Evolutionary conservation across 306 rosid genomes (phyloP).

Genomic region (Vigna nakashimae): DNA sequence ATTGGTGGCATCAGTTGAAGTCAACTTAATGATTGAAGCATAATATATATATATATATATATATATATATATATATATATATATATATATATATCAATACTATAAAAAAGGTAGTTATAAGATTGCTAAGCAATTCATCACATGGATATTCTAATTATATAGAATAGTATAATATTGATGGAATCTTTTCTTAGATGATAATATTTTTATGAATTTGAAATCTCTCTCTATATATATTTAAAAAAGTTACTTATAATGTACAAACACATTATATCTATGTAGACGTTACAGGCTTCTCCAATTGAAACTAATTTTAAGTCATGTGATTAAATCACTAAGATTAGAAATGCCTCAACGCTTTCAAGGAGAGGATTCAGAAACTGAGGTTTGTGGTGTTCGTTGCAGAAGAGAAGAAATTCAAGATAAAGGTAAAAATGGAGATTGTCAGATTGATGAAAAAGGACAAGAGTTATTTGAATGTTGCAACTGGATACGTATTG

Average conservation of each 20-base stretch:
- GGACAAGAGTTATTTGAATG: too few species aligned
- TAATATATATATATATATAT: not conserved
- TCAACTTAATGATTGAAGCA: slow-evolving; percentile 30
- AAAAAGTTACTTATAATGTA: not conserved
- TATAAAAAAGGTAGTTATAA: not conserved
- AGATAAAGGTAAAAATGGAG: too few species aligned
- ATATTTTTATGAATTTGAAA: not conserved
- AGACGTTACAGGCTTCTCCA: too few species aligned
- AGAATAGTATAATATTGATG: not conserved
- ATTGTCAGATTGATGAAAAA: too few species aligned
- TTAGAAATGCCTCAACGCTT: too few species aligned
- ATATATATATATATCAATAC: not conserved
- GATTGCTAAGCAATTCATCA: slow-evolving; percentile 16
- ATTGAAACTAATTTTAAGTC: too few species aligned
- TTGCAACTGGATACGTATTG: too few species aligned
- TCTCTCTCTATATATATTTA: not conserved
- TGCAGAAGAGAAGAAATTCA: too few species aligned
- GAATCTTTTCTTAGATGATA: slow-evolving; percentile 10
- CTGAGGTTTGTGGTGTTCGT: too few species aligned
- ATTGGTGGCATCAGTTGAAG: not conserved
- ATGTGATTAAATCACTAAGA: too few species aligned
- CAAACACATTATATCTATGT: not conserved
- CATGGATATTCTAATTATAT: not conserved
- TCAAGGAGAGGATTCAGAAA: too few species aligned
- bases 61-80: not conserved